Percentiles rank a stretch among this genome's conserved stretches.
phyloP scores from a whole-genome alignment of 805 yeast genomes.

The Starmerella potacharoeniae region DNA sequence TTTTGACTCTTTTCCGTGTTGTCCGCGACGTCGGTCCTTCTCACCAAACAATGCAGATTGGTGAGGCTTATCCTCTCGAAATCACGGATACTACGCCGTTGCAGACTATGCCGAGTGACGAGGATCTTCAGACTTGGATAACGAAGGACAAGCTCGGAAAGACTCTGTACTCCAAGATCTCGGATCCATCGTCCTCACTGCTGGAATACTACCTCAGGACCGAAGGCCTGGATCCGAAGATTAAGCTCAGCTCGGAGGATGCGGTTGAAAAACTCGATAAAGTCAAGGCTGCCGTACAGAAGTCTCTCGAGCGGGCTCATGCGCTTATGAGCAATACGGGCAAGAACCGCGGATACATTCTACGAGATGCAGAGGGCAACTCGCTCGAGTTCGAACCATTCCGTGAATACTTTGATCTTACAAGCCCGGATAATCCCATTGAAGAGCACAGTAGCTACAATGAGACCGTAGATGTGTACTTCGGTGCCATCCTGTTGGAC shows the following conservation, averaged over 20 bases:
- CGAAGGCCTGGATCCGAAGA: conserved; percentile 38
- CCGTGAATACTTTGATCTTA: conserved; percentile 29
- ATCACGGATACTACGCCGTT: background rate
- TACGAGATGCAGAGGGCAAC: conserved; percentile 13
- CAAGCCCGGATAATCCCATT: conserved; percentile 24
- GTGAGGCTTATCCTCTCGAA: conserved; percentile 45
- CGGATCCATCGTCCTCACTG: conserved; percentile 70
- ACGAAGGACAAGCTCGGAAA: conserved; percentile 40
- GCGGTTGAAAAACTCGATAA: conserved; percentile 18
- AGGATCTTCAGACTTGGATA: conserved; percentile 29
- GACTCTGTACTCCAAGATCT: conserved; percentile 51
- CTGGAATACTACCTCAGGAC: conserved; percentile 46
- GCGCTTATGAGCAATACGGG: conserved; percentile 6
- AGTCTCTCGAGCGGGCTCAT: conserved; percentile 27
- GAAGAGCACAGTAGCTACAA: conserved; percentile 53
- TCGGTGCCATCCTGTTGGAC: conserved; percentile 73
- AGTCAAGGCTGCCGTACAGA: conserved; percentile 21
- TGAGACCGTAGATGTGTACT: conserved; percentile 69
- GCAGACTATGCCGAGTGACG: conserved; percentile 41
- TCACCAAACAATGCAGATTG: conserved; percentile 55
- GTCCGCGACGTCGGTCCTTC: conserved; percentile 49
- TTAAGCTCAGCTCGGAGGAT: conserved; percentile 22
- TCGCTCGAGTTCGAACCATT: conserved; percentile 25
- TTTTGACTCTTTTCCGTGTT: conserved; percentile 62
- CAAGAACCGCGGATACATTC: conserved; percentile 16